phyloP scores from a whole-genome alignment of 306 rosid species.

The Mimosa pudica region DNA sequence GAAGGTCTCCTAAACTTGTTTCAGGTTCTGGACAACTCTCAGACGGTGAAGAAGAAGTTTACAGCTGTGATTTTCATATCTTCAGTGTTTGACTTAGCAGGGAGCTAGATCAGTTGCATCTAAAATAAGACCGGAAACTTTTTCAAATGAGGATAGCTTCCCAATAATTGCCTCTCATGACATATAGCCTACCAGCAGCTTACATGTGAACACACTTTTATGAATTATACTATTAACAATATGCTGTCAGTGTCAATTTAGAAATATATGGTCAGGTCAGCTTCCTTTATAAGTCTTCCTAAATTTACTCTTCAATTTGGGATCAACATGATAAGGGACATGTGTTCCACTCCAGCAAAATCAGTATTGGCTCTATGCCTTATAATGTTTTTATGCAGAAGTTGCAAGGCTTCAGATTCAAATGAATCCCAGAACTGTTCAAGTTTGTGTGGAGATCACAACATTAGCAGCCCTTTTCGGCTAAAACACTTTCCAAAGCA shows the following conservation, averaged over 20 bases:
- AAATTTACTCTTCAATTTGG: background rate
- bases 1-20: too few relatives aligned
- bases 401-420: background rate
- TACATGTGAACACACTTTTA: background rate
- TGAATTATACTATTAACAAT: too few relatives aligned
- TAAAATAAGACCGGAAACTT: background rate
- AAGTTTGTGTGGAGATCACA: constrained; percentile 7
- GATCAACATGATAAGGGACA: background rate
- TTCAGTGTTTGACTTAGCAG: background rate
- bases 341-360: background rate
- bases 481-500: background rate
- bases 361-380: background rate
- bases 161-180: constrained; percentile 9
- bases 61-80: background rate
- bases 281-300: background rate
- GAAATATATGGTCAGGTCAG: background rate
- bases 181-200: background rate
- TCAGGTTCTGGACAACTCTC: background rate
- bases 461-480: background rate
- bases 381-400: background rate
- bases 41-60: background rate
- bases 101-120: background rate
- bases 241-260: too few relatives aligned
- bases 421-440: background rate
- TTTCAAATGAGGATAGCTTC: background rate